Evolutionary conservation across 768 basidiomycete species (phyloP).

Genomic region (Lactarius tabidus): DNA sequence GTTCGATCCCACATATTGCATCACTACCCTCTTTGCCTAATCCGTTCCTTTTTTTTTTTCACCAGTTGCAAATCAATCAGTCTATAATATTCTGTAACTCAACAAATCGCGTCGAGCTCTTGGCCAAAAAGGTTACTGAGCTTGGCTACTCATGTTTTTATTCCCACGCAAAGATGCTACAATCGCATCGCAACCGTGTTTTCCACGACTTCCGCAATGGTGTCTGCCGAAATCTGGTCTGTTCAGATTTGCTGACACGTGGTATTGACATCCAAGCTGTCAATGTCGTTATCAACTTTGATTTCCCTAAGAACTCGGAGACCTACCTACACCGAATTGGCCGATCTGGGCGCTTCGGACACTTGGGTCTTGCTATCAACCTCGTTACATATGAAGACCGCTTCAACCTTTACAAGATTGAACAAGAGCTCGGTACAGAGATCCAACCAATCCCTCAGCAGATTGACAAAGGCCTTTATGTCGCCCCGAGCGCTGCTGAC

Average conservation of each 20-base stretch:
- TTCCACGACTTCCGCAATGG: constrained; percentile 99
- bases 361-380: constrained; percentile 95
- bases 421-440: constrained; percentile 97
- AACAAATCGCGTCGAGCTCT: constrained; percentile 97
- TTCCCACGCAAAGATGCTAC: constrained; percentile 99
- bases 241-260: constrained; percentile 94
- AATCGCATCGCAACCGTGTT: constrained; percentile 97
- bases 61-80: constrained; percentile 98
- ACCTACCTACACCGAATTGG: constrained; percentile 99
- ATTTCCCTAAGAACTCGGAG: constrained; percentile 98
- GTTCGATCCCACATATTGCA: constrained; percentile 38
- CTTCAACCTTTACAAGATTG: constrained; percentile 96
- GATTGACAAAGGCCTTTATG: constrained; percentile 91
- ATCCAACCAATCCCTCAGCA: constrained; percentile 90
- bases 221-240: constrained; percentile 97
- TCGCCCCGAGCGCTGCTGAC: constrained; percentile 60
- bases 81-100: constrained; percentile 99
- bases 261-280: constrained; percentile 99
- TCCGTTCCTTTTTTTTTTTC: constrained; percentile 2
- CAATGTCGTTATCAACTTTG: constrained; percentile 99
- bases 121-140: constrained; percentile 99
- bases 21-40: constrained; percentile 8
- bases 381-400: constrained; percentile 97
- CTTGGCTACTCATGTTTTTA: constrained; percentile 99
- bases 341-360: constrained; percentile 95